These are phyloP conservation scores for Parachlorella kessleri DNA, from an alignment of 139 green algal species.

Conservation along the genomic window DNA sequence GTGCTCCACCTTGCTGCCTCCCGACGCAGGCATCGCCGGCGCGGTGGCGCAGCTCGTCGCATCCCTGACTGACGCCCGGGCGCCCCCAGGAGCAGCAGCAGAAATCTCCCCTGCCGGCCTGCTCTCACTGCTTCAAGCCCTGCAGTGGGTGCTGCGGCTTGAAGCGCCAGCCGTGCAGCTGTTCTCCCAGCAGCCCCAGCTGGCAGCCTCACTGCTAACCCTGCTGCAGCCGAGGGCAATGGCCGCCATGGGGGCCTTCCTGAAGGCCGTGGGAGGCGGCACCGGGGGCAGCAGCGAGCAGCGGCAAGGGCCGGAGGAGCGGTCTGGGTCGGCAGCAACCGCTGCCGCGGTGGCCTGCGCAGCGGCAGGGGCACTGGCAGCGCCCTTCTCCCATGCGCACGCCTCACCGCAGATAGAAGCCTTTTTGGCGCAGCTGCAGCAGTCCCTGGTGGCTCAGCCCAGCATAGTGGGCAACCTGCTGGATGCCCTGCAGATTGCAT, in stretches of 20 bases:
- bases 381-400: conserved; percentile 10
- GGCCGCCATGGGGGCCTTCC: not conserved
- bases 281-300: too few relatives aligned
- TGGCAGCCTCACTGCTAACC: conserved; percentile 50
- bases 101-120: conserved; percentile 70
- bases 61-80: not conserved
- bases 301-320: too few relatives aligned
- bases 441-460: not conserved
- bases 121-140: conserved; percentile 46
- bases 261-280: too few relatives aligned
- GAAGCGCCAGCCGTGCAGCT: conserved; percentile 40
- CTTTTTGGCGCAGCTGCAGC: conserved; percentile 6
- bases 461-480: not conserved
- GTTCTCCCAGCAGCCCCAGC: conserved; percentile 34
- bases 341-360: conserved; percentile 15
- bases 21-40: conserved; percentile 38
- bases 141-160: conserved; percentile 31
- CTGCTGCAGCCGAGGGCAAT: not conserved
- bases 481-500: not conserved
- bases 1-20: too few relatives aligned
- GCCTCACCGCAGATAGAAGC: not conserved
- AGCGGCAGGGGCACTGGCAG: not conserved
- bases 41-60: conserved; percentile 18
- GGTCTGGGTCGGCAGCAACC: not conserved
- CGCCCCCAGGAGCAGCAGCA: not conserved